A percentile compares a stretch with the other conserved stretches of the same genome.
Evolutionary conservation across 2,329 filamentous ascomycete genomes (phyloP).

Genomic region (Chaetomiaceae sp.): DNA sequence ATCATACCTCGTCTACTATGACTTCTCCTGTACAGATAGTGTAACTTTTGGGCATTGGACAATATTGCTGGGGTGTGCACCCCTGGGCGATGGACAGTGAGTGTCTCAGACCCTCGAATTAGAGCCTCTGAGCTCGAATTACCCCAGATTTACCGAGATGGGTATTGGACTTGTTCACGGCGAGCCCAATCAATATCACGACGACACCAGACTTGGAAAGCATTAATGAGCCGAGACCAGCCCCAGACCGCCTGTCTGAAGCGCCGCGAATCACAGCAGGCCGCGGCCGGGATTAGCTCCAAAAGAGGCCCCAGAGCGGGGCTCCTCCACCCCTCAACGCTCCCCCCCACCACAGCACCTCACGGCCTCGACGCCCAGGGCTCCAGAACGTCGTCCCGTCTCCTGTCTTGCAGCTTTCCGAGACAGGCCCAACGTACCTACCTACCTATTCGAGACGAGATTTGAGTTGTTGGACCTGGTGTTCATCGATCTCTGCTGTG

Average conservation of each 20-base stretch:
- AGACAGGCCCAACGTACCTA: conserved; percentile 14
- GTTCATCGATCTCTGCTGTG: no score
- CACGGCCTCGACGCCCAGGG: neutral
- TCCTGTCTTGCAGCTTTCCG: conserved; percentile 16
- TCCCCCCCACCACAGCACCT: conserved; percentile 21
- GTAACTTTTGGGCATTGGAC: conserved; percentile 13
- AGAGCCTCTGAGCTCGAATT: neutral
- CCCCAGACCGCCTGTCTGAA: conserved; percentile 20
- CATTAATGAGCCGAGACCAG: conserved; percentile 23
- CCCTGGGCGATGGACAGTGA: no score
- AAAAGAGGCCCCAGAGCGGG: conserved; percentile 21
- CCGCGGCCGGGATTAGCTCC: conserved; percentile 12
- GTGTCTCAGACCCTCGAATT: conserved; percentile 7
- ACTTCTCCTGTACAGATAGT: conserved; percentile 18
- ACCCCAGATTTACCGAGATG: conserved; percentile 7
- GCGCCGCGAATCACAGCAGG: conserved; percentile 19
- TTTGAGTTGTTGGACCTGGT: conserved; percentile 12
- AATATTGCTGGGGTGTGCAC: neutral
- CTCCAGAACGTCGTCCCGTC: conserved; percentile 1
- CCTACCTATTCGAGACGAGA: conserved; percentile 5
- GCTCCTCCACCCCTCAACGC: conserved; percentile 18
- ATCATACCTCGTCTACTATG: neutral
- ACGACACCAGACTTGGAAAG: no score
- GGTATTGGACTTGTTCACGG: no score
- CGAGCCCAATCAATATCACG: no score